A percentile compares a stretch with the other conserved stretches of the same genome.
Evolutionary conservation across 768 basidiomycete genomes (phyloP).

Genomic region (Hygrocybe coccinea): DNA sequence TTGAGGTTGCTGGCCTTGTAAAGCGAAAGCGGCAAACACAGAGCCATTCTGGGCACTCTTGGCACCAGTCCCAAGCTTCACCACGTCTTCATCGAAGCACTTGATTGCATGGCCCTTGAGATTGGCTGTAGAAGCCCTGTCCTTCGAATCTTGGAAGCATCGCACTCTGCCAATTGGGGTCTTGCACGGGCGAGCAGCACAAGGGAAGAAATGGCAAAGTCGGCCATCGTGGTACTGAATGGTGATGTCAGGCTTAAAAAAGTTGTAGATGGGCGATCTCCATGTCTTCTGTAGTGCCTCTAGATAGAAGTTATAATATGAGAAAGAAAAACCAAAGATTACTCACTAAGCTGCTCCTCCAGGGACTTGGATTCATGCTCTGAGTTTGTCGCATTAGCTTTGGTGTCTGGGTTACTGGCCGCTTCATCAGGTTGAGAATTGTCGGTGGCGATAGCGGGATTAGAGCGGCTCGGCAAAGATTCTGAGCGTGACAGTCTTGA

Average conservation of each 20-base stretch:
- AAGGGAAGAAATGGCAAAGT: constrained; percentile 22
- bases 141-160: constrained; percentile 22
- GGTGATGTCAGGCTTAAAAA: constrained; percentile 16
- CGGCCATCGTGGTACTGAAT: constrained; percentile 19
- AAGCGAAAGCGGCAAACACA: constrained; percentile 11
- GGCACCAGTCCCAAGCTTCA: constrained; percentile 15
- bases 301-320: constrained; percentile 1
- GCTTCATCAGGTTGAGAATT: too few species aligned
- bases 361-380: background rate
- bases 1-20: constrained; percentile 11
- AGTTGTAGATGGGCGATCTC: constrained; percentile 25
- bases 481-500: too few species aligned
- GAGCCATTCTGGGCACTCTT: background rate
- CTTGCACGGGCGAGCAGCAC: constrained; percentile 18
- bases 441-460: too few species aligned
- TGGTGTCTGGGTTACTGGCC: too few species aligned
- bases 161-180: constrained; percentile 4
- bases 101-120: constrained; percentile 21
- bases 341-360: constrained; percentile 3
- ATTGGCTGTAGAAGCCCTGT: constrained; percentile 27
- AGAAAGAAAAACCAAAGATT: background rate
- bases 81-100: constrained; percentile 28
- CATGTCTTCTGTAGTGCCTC: constrained; percentile 22
- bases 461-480: too few species aligned
- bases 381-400: background rate